These are phyloP conservation scores for Diplosphaera chodatii DNA, from an alignment of 139 green algal species.

Conservation along the genomic window DNA sequence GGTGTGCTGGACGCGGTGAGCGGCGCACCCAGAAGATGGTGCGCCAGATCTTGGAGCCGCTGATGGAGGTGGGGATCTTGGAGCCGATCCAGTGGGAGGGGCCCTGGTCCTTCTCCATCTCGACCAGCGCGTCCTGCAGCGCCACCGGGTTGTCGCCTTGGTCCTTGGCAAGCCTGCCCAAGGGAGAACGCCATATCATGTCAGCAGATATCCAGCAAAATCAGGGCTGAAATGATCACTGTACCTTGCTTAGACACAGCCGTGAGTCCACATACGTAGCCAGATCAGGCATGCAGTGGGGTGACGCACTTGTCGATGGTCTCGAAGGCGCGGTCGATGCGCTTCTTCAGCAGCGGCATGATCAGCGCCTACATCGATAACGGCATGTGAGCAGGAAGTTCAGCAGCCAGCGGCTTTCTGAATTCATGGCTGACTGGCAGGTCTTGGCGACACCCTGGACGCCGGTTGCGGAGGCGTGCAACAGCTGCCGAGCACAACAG, in stretches of 20 bases:
- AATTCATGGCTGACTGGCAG: too few species aligned
- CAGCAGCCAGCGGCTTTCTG: too few species aligned
- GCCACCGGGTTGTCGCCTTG: background rate
- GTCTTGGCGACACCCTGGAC: too few species aligned
- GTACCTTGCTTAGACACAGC: too few species aligned
- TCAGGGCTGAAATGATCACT: too few species aligned
- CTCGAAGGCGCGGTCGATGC: background rate
- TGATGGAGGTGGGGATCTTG: background rate
- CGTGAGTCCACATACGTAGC: too few species aligned
- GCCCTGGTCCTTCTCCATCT: background rate
- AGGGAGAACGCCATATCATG: too few species aligned
- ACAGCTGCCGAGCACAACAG: too few species aligned
- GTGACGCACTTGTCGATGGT: background rate
- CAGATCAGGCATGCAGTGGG: background rate
- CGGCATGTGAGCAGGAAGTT: too few species aligned
- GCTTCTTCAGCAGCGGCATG: slow-evolving; percentile 14
- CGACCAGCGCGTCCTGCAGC: background rate
- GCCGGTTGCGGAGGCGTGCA: too few species aligned
- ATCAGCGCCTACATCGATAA: background rate
- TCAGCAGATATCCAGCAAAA: too few species aligned
- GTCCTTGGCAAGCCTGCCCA: slow-evolving; percentile 3
- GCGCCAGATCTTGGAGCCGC: background rate
- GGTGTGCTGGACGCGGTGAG: too few species aligned
- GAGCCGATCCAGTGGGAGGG: background rate
- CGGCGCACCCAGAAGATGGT: background rate